These are phyloP conservation scores for Epichloe typhina DNA, from an alignment of 2,329 filamentous ascomycete genomes.

Conservation along the genomic window DNA sequence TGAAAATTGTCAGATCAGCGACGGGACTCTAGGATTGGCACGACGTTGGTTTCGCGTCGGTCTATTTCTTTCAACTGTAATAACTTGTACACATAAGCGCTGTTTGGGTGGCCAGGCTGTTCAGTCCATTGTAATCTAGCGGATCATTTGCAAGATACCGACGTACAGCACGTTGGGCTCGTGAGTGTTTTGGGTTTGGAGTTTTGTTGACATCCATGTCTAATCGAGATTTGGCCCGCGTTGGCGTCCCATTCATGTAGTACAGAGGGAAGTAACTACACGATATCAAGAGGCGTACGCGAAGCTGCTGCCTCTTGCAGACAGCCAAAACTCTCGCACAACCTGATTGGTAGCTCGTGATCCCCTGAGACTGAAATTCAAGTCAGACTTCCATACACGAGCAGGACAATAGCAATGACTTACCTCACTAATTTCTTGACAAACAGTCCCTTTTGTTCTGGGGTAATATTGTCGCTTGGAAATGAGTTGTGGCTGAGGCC, in stretches of 20 bases:
- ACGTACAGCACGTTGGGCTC: neutral
- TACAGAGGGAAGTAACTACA: neutral
- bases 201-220: neutral
- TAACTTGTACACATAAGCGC: neutral
- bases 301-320: constrained; percentile 48
- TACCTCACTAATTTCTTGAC: constrained; percentile 53
- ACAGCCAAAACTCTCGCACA: constrained; percentile 61
- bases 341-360: constrained; percentile 51
- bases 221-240: neutral
- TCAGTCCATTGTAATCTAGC: neutral
- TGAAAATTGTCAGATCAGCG: constrained; percentile 37
- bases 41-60: neutral
- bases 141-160: neutral
- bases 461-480: constrained; percentile 44
- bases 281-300: constrained; percentile 39
- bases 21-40: constrained; percentile 31
- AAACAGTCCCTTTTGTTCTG: constrained; percentile 49
- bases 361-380: constrained; percentile 44
- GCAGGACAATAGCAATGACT: neutral
- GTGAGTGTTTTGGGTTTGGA: neutral
- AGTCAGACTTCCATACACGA: neutral
- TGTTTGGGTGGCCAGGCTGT: neutral
- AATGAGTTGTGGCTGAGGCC: constrained; percentile 44
- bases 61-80: neutral
- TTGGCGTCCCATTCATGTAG: neutral